Conservation (phyloP, 2,329 filamentous ascomycete species). For the Rasamsonia emersonii region DNA sequence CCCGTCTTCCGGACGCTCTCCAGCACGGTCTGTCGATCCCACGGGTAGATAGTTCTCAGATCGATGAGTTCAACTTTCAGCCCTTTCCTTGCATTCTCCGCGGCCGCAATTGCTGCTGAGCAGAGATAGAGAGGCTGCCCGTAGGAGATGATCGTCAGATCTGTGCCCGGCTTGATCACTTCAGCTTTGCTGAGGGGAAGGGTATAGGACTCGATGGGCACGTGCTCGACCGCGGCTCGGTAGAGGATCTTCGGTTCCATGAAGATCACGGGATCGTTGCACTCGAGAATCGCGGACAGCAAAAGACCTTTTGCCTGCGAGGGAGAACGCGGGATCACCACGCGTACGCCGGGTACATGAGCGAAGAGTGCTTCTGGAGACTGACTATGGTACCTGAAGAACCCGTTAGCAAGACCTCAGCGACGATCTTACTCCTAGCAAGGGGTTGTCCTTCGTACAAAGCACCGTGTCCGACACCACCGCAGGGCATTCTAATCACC, state of each 20-base stretch:
- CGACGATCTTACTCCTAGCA: too few species aligned
- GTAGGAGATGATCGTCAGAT: constrained; percentile 80
- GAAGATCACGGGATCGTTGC: constrained; percentile 81
- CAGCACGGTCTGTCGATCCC: constrained; percentile 75
- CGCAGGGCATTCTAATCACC: constrained; percentile 83
- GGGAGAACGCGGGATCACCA: constrained; percentile 79
- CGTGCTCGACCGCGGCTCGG: constrained; percentile 83
- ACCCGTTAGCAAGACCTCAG: too few species aligned
- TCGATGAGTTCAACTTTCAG: constrained; percentile 80
- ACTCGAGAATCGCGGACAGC: constrained; percentile 62
- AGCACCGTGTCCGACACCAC: constrained; percentile 80
- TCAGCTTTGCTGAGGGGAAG: constrained; percentile 81
- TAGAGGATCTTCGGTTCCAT: constrained; percentile 94
- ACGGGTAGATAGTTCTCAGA: constrained; percentile 79
- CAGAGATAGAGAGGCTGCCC: constrained; percentile 85
- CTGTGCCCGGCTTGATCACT: constrained; percentile 66
- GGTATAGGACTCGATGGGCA: constrained; percentile 71
- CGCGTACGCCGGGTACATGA: constrained; percentile 75
- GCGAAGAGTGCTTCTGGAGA: constrained; percentile 83
- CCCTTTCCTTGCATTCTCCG: constrained; percentile 61
- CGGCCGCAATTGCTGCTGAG: constrained; percentile 63
- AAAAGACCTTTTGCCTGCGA: constrained; percentile 82
- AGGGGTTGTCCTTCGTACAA: constrained; percentile 51
- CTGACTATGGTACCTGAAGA: constrained; percentile 64
- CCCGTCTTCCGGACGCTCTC: constrained; percentile 82